Base-by-base conservation (phyloP, 2,329 filamentous ascomycete genomes). In the Dothistroma pini region DNA sequence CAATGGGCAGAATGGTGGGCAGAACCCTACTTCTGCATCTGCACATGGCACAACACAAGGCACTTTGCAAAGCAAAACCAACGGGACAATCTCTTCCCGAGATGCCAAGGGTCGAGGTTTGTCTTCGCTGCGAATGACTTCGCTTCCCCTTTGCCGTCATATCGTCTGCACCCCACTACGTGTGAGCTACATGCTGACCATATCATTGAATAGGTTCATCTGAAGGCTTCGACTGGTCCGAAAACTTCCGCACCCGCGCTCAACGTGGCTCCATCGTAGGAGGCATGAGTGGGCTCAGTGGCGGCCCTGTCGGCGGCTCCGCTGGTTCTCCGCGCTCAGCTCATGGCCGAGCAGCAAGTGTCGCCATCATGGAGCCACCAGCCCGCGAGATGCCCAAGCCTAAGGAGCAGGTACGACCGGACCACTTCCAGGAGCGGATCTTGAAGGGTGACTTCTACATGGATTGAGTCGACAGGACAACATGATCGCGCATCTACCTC, bases 401-500 rank as follows among this genome's bases (percentile, higher is more conserved):
- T 48, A 96, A 93, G 81, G 72, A 77, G 55, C 72, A 76, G 34
- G 77, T 76, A 65, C 75, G 78, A 31, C 93, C 93, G 32, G 95
- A 99, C 79, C 89, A 89, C 65, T 95, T 97, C 79, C 93, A 97
- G 77, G 95, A 99, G 83, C 87, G 96, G 68, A 97, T 99, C 71
- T 83, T 99, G 68, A 95, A 96, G 79, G 95, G 93, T 51, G 95
- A 99, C 73, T 97, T 99, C 72, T 95, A 95, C 80, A 97, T 97
- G 92, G 93, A 97, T 73, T 96, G 60, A 63, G 48, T 51, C 21
- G 21, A 4, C 21, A 11, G 16, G 7, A 10, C 48, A 14, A 35
- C 2, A 31, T 11, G 31, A 50, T 21, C 25, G 25, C 2, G 6
- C 4, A 44, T 9, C n/a, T 44, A 9, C n/a, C n/a, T 19, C n/a